Base-by-base conservation (phyloP, 2,329 filamentous ascomycete species). In the Aspergillus fischeri region DNA sequence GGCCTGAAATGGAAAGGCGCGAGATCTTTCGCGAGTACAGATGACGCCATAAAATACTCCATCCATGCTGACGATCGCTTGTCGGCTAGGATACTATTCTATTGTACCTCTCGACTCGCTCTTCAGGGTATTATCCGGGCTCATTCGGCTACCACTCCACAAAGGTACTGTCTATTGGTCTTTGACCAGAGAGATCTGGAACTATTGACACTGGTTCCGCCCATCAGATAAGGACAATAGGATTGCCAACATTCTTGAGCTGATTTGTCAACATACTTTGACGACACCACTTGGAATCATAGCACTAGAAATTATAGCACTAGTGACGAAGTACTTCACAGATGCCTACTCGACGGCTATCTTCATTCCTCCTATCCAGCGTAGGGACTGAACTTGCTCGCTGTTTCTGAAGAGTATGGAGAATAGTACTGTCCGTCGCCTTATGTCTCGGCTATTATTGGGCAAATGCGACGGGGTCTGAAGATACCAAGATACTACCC, bases 1-100 rank as follows among this genome's bases (percentile, higher is more conserved):
- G 58, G 49, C 59, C 44, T 52, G 52, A 58, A 60, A 51, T 3
- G 58, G 60, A 60, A 54, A 57, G 57, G 57, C 29, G 59, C 51
- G 49, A 51, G 54, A 56, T 55, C 58, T 47, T 38, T 3, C 5
- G 14, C 32, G 6, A 44, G 44, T 35, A 45, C 47, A 50, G 28
- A 49, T 49, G 49, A 21, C 24, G 20, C 45, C 49, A 28, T 45
- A 49, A 48, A 52, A 42, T 49, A 57, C 29, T 52, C 14, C 14
- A 6, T 38, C 32, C 32, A 38, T 38, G 32, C 32, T 38, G 6
- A 38, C 14, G 32, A 38, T 38, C 32, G 32, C 14, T 17, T 38
- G 32, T 38, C 32, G 32, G 32, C 32, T 38, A 38, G 32, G 7
- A 38, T 38, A 38, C 32, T 38, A 38, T 38, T 3, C 14, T 3